Percentiles rank a stretch among this genome's conserved stretches.
Evolutionary conservation across 1,284 basidiomycete genomes (phyloP).

Genomic region (Apiotrichum gamsii): DNA sequence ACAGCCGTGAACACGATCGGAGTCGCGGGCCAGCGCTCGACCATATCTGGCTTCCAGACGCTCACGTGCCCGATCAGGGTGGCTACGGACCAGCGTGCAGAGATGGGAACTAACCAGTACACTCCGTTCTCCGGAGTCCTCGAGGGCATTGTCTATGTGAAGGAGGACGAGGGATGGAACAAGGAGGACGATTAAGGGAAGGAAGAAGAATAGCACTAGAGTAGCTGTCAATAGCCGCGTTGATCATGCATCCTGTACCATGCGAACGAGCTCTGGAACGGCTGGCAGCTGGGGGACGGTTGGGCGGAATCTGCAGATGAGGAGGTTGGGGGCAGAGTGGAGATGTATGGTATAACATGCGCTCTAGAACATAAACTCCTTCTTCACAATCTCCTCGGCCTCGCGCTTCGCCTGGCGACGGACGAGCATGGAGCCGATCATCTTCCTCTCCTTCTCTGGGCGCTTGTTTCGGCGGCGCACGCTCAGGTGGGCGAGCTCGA

Average conservation of each 20-base stretch:
- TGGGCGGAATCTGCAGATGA: too few species aligned
- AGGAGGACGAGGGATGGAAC: constrained; percentile 54
- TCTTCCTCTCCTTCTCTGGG: constrained; percentile 25
- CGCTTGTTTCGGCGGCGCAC: constrained; percentile 21
- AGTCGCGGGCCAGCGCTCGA: constrained; percentile 43
- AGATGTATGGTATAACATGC: too few species aligned
- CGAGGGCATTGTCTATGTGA: constrained; percentile 81
- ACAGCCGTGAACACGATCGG: constrained; percentile 56
- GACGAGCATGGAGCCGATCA: constrained; percentile 3
- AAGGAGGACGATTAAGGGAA: constrained; percentile 34
- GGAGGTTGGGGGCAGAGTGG: too few species aligned
- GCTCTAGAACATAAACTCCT: too few species aligned
- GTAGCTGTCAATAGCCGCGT: too few species aligned
- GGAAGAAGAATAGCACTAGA: constrained; percentile 11
- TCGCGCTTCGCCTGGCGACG: constrained; percentile 3
- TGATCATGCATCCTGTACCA: too few species aligned
- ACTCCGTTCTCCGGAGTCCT: constrained; percentile 82
- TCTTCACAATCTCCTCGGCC: not conserved
- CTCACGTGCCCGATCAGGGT: constrained; percentile 92
- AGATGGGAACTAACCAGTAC: constrained; percentile 94
- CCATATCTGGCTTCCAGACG: constrained; percentile 69
- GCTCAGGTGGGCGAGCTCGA: constrained; percentile 36
- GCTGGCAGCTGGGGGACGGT: too few species aligned
- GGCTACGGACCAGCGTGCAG: constrained; percentile 87
- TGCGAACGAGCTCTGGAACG: too few species aligned